Percentiles rank a stretch among this genome's conserved stretches.
Evolutionary conservation across 1,284 basidiomycete species (phyloP).

Genomic region (Fomes fomentarius): DNA sequence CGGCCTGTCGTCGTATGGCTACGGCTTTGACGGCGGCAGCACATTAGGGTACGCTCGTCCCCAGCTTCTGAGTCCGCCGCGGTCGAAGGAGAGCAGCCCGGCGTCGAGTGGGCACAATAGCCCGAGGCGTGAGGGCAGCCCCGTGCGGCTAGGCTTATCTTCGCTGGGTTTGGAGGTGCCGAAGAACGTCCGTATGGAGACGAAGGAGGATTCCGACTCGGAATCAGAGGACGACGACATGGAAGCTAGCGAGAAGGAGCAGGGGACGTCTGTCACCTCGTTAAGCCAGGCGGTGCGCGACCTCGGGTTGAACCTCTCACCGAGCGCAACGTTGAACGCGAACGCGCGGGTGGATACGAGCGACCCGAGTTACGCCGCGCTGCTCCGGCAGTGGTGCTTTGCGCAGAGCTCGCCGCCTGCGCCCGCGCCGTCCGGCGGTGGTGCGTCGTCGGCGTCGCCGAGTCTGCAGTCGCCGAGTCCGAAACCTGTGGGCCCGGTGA

Average conservation of each 20-base stretch:
- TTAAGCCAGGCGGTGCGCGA: conserved; percentile 21
- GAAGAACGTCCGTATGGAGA: not conserved
- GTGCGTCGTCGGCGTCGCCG: not conserved
- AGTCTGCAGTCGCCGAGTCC: not conserved
- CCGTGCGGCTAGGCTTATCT: conserved; percentile 4
- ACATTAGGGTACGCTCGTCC: conserved; percentile 6
- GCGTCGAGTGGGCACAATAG: conserved; percentile 19
- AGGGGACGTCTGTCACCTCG: conserved; percentile 15
- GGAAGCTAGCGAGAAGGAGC: conserved; percentile 1
- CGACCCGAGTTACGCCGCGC: conserved; percentile 58
- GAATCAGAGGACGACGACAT: not conserved
- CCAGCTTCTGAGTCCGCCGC: conserved; percentile 28
- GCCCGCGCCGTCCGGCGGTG: conserved; percentile 7
- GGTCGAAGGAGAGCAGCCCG: conserved; percentile 23
- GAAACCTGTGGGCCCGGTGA: conserved; percentile 4
- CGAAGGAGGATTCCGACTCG: not conserved
- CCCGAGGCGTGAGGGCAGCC: conserved; percentile 17
- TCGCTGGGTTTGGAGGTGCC: conserved; percentile 9
- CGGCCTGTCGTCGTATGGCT: conserved; percentile 14
- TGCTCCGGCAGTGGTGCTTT: conserved; percentile 74
- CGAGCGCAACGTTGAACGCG: conserved; percentile 6
- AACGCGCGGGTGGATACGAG: conserved; percentile 25
- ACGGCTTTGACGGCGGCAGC: conserved; percentile 12
- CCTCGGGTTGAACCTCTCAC: conserved; percentile 13
- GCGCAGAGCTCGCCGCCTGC: conserved; percentile 43